A percentile compares a stretch with the other conserved stretches of the same genome.
phyloP scores from a whole-genome alignment of 768 basidiomycete genomes.

The Heimioporus sp. region DNA sequence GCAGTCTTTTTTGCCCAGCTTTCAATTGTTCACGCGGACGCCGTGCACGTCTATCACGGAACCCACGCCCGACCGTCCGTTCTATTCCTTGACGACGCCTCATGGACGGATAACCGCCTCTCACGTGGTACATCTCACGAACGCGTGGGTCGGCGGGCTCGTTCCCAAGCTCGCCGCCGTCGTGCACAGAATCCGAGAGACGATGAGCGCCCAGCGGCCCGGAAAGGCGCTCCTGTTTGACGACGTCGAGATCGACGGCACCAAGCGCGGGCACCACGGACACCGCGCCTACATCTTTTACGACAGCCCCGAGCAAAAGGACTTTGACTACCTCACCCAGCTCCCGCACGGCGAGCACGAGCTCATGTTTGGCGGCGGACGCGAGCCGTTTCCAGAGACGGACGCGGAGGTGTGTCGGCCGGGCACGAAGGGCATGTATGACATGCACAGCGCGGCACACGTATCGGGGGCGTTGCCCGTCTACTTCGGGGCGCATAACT shows the following conservation, averaged over 20 bases:
- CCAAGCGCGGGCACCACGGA: constrained; percentile 32
- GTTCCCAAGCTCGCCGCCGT: constrained; percentile 39
- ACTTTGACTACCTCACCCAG: constrained; percentile 71
- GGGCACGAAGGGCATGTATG: constrained; percentile 29
- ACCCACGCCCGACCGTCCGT: constrained; percentile 17
- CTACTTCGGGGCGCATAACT: constrained; percentile 48
- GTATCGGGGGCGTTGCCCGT: constrained; percentile 49
- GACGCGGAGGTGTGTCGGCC: constrained; percentile 21
- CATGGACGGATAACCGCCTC: constrained; percentile 39
- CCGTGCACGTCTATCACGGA: constrained; percentile 37
- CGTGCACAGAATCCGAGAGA: constrained; percentile 40
- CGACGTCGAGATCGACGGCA: background rate
- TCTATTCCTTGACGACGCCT: constrained; percentile 42
- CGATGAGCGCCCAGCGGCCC: constrained; percentile 65
- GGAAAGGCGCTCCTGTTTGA: constrained; percentile 34
- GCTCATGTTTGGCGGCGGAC: constrained; percentile 70
- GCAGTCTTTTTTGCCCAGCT: constrained; percentile 8
- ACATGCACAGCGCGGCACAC: constrained; percentile 38
- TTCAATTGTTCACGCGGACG: constrained; percentile 45
- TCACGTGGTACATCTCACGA: constrained; percentile 54
- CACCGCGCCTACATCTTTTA: constrained; percentile 60
- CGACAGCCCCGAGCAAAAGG: constrained; percentile 35
- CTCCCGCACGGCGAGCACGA: constrained; percentile 43
- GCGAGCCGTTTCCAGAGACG: constrained; percentile 25
- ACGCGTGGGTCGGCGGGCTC: constrained; percentile 48